Evolutionary conservation across 2,329 filamentous ascomycete genomes (phyloP).

Genomic region (Hortaea sp.): DNA sequence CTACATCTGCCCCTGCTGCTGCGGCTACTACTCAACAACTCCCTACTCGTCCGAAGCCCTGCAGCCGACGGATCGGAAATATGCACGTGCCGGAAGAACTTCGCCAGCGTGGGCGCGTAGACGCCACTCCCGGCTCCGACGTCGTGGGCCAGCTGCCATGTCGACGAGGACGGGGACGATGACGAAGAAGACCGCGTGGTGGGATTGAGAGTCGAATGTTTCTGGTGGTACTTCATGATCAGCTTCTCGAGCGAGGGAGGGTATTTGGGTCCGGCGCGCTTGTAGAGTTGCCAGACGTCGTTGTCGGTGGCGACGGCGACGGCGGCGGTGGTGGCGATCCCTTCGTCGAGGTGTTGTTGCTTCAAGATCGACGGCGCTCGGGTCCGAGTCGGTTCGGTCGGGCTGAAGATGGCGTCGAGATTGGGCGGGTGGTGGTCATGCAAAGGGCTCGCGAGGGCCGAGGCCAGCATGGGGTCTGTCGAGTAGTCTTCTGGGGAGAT

Average conservation of each 20-base stretch:
- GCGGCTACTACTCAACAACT: background rate
- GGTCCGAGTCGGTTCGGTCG: background rate
- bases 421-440: constrained; percentile 1
- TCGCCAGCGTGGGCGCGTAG: constrained; percentile 6
- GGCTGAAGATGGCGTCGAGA: constrained; percentile 4
- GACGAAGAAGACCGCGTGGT: too few species aligned
- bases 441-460: constrained; percentile 7
- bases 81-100: constrained; percentile 11
- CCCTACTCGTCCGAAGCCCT: constrained; percentile 4
- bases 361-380: constrained; percentile 5
- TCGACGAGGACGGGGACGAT: background rate
- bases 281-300: constrained; percentile 9
- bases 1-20: too few species aligned
- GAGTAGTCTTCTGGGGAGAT: constrained; percentile 4
- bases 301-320: background rate
- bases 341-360: too few species aligned
- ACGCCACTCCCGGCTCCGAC: constrained; percentile 9
- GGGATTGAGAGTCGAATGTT: constrained; percentile 4
- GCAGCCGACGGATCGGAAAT: constrained; percentile 7
- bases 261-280: constrained; percentile 10
- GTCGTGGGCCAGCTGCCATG: constrained; percentile 14
- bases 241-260: constrained; percentile 10
- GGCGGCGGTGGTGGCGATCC: too few species aligned
- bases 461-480: constrained; percentile 7
- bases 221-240: constrained; percentile 13